phyloP scores from a whole-genome alignment of 1,284 basidiomycete species.

The Naganishia sp. region DNA sequence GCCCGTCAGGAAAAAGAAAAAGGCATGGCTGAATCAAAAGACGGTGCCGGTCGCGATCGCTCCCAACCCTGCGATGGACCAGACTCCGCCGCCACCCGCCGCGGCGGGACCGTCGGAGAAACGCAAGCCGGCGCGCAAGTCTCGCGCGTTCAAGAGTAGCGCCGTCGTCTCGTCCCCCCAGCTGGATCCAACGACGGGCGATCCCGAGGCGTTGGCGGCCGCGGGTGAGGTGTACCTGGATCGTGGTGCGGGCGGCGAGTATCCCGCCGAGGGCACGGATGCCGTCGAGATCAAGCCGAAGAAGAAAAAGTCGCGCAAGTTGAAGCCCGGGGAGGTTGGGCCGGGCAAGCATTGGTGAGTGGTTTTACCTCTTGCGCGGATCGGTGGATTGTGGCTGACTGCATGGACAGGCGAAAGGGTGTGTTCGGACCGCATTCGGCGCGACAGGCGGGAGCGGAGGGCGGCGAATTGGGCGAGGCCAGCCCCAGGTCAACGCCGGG shows the following conservation, averaged over 20 bases:
- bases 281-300: constrained; percentile 14
- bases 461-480: constrained; percentile 6
- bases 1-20: constrained; percentile 6
- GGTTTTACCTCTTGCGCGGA: no score
- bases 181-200: background rate
- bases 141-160: background rate
- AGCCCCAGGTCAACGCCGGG: constrained; percentile 2
- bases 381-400: background rate
- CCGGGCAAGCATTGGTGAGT: constrained; percentile 26
- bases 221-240: background rate
- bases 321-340: constrained; percentile 12
- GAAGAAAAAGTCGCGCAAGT: constrained; percentile 25
- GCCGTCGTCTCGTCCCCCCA: constrained; percentile 12
- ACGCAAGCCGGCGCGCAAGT: constrained; percentile 7
- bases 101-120: background rate
- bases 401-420: constrained; percentile 11
- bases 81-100: background rate
- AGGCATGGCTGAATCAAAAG: constrained; percentile 11
- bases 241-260: background rate
- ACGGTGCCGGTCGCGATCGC: constrained; percentile 16
- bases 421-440: constrained; percentile 18
- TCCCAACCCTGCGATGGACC: background rate
- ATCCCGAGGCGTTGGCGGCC: background rate
- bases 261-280: constrained; percentile 1
- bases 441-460: constrained; percentile 6